A percentile compares a stretch with the other conserved stretches of the same genome.
Evolutionary conservation across 345 rosid genomes (phyloP).

Genomic region (Dipteronia dyeriana): DNA sequence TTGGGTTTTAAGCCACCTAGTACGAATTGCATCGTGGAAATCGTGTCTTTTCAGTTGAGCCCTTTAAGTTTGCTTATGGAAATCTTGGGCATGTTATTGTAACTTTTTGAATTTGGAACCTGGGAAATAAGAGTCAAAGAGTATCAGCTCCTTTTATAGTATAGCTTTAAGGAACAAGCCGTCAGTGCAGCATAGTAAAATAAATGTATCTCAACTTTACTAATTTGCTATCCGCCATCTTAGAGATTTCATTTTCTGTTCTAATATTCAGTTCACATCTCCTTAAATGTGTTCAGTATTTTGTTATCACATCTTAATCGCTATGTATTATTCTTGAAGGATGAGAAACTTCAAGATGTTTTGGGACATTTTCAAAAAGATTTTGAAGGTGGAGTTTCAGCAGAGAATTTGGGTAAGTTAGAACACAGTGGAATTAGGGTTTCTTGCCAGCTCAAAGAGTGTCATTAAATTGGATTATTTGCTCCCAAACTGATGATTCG

Average conservation of each 20-base stretch:
- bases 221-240: not conserved
- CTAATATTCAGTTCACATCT: not conserved
- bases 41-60: not conserved
- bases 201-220: slow-evolving; percentile 5
- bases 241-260: slow-evolving; percentile 1
- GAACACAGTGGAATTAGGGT: slow-evolving; percentile 32
- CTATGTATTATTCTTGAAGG: slow-evolving; percentile 51
- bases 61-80: slow-evolving; percentile 1
- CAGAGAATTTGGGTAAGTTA: slow-evolving; percentile 90
- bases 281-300: slow-evolving; percentile 9
- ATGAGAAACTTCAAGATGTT: slow-evolving; percentile 83
- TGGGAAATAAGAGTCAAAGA: slow-evolving; percentile 11
- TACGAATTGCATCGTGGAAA: not conserved
- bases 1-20: not conserved
- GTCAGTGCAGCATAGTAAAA: not conserved
- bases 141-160: not conserved
- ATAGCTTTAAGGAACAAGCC: slow-evolving; percentile 13
- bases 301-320: slow-evolving; percentile 16
- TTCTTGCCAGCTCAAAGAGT: slow-evolving; percentile 27
- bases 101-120: slow-evolving; percentile 4
- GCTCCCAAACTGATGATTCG: slow-evolving; percentile 28
- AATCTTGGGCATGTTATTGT: slow-evolving; percentile 15
- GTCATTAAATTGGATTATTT: slow-evolving; percentile 30
- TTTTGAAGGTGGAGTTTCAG: slow-evolving; percentile 95
- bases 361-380: slow-evolving; percentile 95